Evolutionary conservation across 108 stramenopile species (phyloP).

Genomic region (Nannochloropsis oceanica): DNA sequence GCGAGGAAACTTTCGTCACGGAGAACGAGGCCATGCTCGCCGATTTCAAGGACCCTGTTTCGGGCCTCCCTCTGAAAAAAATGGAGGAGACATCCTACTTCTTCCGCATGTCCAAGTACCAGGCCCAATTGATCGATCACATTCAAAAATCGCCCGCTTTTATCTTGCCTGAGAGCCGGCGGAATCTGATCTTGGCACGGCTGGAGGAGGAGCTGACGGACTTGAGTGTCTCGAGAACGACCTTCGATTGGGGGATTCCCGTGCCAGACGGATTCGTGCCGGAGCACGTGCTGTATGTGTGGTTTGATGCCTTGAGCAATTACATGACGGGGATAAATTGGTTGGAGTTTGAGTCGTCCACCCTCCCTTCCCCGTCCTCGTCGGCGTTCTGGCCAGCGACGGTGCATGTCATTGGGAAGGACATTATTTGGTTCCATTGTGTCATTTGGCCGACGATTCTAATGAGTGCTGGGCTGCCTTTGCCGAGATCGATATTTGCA

Average conservation of each 20-base stretch:
- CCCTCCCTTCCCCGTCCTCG: conserved; percentile 17
- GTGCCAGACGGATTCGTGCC: conserved; percentile 77
- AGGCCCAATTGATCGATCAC: conserved; percentile 58
- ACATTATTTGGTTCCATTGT: conserved; percentile 95
- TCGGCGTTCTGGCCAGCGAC: conserved; percentile 79
- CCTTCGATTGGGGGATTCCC: conserved; percentile 86
- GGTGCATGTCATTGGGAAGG: conserved; percentile 93
- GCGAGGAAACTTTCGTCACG: conserved; percentile 92
- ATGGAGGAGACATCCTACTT: conserved; percentile 94
- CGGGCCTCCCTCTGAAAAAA: conserved; percentile 72
- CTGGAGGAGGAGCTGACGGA: conserved; percentile 70
- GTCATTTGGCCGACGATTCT: conserved; percentile 98
- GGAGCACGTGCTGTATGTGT: conserved; percentile 94
- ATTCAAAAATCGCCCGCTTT: conserved; percentile 72
- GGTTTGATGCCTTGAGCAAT: conserved; percentile 96
- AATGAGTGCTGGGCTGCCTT: conserved; percentile 74
- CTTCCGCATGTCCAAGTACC: conserved; percentile 86
- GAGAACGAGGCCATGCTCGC: conserved; percentile 72
- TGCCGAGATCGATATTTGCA: conserved; percentile 81
- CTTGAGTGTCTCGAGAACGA: conserved; percentile 80
- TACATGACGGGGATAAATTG: conserved; percentile 80
- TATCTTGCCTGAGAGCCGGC: conserved; percentile 72
- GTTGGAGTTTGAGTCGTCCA: conserved; percentile 29
- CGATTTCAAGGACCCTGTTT: conserved; percentile 67
- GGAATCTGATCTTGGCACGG: conserved; percentile 58